Base-by-base conservation (phyloP, 139 green algal species). In the Limnomonas spitsbergensis region DNA sequence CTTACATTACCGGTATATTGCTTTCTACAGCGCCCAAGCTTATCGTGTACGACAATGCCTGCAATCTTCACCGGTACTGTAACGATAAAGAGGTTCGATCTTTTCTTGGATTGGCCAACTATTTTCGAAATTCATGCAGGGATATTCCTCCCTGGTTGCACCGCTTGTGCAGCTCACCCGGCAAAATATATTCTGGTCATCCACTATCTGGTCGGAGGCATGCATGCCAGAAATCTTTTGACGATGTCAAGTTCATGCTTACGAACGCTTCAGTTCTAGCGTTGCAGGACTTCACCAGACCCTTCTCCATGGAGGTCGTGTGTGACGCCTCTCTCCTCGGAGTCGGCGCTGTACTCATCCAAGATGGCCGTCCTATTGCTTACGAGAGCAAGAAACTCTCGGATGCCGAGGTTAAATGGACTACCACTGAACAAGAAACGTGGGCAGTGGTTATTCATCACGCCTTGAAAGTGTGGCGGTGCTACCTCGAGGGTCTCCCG, bases 101-200 rank as follows among this genome's bases (percentile, higher is more conserved):
- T 2, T 83, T 83, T 42, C 66, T 83, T 1, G 78, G 77, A 0
- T 69, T 86, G 1, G 75, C 77, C 24, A 86, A 83, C 61, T 81
- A 83, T 29, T 86, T 77, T 42, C 40, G 83, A 4, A 67, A 53
- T 88, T 85, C 56, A 83, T 88, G 26, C 61, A 72, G 42, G 47
- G 72, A 1, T 88, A 78, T 38, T 26, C 53, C 29, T 42, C 4
- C 1, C 53, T 85, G 1, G 72, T 53, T 32, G n/a, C 66, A 0
- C 83, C 79, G 9, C 40, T 88, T 7, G 81, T 31, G 27, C 38
- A 68, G 31, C 74, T 86, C 4, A 75, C 39, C 0, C 4, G 40
- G 1, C 2, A 77, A n/a, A 29, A 36, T 38, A 36, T 32, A 2
- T 0, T 0, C n/a, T 79, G 52, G 26, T 3, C 38, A 0, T 84